Conservation (phyloP, 352 stramenopile species). For the Blastocystis sp. region DNA sequence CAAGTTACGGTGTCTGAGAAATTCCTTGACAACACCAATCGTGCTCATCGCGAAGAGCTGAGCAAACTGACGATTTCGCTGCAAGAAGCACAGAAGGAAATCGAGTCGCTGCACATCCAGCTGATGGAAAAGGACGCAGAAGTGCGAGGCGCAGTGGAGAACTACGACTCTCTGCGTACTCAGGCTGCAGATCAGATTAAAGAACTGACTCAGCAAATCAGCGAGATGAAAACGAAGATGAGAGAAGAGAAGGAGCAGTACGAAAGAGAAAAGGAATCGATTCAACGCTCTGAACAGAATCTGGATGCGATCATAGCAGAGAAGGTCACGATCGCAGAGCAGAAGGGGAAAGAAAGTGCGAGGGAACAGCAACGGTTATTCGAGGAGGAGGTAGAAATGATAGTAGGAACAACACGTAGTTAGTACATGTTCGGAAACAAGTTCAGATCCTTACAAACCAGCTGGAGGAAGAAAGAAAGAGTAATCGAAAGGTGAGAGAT, state of each 20-base stretch:
- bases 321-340: neutral
- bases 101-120: neutral
- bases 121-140: conserved; percentile 13
- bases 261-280: neutral
- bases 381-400: conserved; percentile 3
- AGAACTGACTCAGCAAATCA: neutral
- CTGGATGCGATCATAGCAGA: neutral
- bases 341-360: neutral
- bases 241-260: neutral
- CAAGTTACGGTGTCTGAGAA: neutral
- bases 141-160: neutral
- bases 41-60: conserved; percentile 17
- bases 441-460: conserved; percentile 9
- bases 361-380: neutral
- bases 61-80: neutral
- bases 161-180: neutral
- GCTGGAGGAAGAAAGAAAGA: conserved; percentile 12
- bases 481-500: neutral
- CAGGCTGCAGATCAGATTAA: neutral
- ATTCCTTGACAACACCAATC: neutral
- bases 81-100: conserved; percentile 14
- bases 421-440: conserved; percentile 25
- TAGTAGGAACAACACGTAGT: neutral
- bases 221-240: neutral
- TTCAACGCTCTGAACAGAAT: neutral